Percentiles rank a stretch among this genome's conserved stretches.
Conservation (phyloP, 129 eudicot species). For the Chrysanthemum lavandulifolium region DNA sequence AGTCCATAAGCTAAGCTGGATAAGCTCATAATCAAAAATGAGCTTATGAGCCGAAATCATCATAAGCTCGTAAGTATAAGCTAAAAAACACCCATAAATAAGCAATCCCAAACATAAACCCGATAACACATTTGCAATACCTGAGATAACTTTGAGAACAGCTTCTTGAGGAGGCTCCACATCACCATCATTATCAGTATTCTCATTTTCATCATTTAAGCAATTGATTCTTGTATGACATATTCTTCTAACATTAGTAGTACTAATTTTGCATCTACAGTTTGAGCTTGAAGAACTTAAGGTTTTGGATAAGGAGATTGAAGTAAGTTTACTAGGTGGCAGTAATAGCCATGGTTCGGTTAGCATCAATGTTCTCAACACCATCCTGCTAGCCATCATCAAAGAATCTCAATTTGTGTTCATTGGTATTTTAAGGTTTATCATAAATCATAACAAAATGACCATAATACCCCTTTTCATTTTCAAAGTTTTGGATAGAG, state of each 20-base stretch:
- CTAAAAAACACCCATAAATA: background rate
- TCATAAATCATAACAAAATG: too few relatives aligned
- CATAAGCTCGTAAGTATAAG: background rate
- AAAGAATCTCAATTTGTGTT: too few relatives aligned
- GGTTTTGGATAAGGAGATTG: slow-evolving; percentile 16
- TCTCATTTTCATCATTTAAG: slow-evolving; percentile 29
- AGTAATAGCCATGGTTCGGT: slow-evolving; percentile 53
- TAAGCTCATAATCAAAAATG: too few relatives aligned
- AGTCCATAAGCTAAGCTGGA: too few relatives aligned
- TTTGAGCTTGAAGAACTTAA: slow-evolving; percentile 17
- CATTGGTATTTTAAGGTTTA: too few relatives aligned
- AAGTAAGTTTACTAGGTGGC: slow-evolving; percentile 24
- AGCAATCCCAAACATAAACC: too few relatives aligned
- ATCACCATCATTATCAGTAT: slow-evolving; percentile 15
- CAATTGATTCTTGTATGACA: slow-evolving; percentile 29
- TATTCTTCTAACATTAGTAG: slow-evolving; percentile 5
- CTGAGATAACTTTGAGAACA: slow-evolving; percentile 94
- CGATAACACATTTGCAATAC: slow-evolving; percentile 9
- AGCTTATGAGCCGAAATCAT: too few relatives aligned
- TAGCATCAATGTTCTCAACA: slow-evolving; percentile 42
- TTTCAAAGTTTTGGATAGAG: too few relatives aligned
- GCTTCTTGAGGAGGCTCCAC: slow-evolving; percentile 92
- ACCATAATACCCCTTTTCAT: too few relatives aligned
- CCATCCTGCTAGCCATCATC: slow-evolving; percentile 63
- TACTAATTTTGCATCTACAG: slow-evolving; percentile 31